Base-by-base conservation (phyloP, 1,284 basidiomycete species). In the Fomitopsis pinicola region DNA sequence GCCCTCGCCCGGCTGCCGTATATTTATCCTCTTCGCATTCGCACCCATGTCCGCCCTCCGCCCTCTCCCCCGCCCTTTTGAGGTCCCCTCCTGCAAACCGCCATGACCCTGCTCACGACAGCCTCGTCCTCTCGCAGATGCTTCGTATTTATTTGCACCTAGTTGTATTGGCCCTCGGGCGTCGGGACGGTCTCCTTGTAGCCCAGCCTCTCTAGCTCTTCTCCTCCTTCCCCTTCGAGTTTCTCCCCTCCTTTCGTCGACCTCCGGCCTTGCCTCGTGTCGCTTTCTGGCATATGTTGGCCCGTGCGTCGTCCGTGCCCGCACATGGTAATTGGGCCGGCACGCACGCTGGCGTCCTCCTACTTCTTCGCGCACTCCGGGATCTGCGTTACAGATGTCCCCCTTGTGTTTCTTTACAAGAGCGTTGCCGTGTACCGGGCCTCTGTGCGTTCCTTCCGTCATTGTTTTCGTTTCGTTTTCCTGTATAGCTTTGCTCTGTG, bases 1-100 rank as follows among this genome's bases (percentile, higher is more conserved):
- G 26, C 26, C 57, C 14, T 44, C 56, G 40, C 57, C 42, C 48
- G 36, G 52, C 53, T 42, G 55, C 35, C 64, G 38, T 8, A 61
- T 50, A 58, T 66, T 63, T 65, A 66, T 57, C 59, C 61, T 35
- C 62, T 62, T 64, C 62, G 62, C 61, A 44, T 46, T 55, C 38
- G 28, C 6, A 10, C 8, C 14, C 19, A 28, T 36, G n/a, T n/a
- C n/a, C n/a, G n/a, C n/a, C n/a, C n/a, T n/a, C n/a, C n/a, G n/a
- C n/a, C n/a, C n/a, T n/a, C n/a, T n/a, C n/a, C n/a, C n/a, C n/a
- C n/a, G n/a, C n/a, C 33, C 1, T 1, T 45, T 50, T 58, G 50
- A 46, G 38, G 63, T 7, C 4, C 30, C 30, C 60, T n/a, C 55
- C 60, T 26, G 33, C 55, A 33, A 15, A 35, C 50, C 35, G 42